phyloP scores from a whole-genome alignment of 164 flowering plant genomes.

The Chimonanthus praecox region DNA sequence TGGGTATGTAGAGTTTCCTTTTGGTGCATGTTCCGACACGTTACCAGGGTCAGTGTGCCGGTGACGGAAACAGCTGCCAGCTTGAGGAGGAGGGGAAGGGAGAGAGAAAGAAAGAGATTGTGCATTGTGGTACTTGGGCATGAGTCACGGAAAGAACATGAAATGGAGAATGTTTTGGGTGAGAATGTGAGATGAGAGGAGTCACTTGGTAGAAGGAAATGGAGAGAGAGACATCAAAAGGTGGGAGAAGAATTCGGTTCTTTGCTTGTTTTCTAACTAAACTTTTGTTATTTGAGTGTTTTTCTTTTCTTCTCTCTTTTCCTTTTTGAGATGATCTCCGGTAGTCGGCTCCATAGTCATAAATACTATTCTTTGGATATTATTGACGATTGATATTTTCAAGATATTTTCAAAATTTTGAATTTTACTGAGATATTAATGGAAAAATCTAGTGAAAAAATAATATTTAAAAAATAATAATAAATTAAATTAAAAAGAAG shows the following conservation, averaged over 20 bases:
- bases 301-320: too few relatives aligned
- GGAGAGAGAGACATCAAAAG: background rate
- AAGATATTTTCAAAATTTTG: too few relatives aligned
- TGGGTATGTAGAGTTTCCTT: background rate
- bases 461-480: too few relatives aligned
- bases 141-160: background rate
- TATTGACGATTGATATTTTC: too few relatives aligned
- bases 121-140: background rate
- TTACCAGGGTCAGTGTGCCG: constrained; percentile 1
- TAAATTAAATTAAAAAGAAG: too few relatives aligned
- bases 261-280: background rate
- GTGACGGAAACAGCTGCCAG: constrained; percentile 1
- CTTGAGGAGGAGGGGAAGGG: constrained; percentile 7
- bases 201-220: background rate
- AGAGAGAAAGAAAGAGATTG: background rate
- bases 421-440: too few relatives aligned
- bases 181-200: background rate
- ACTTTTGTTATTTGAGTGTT: too few relatives aligned
- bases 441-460: too few relatives aligned
- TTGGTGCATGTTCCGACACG: background rate
- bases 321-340: too few relatives aligned
- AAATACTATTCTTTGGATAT: too few relatives aligned
- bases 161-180: background rate
- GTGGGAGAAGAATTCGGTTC: background rate
- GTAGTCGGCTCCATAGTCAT: too few relatives aligned